These are phyloP conservation scores for Ustilago nuda DNA, from an alignment of 1,284 basidiomycete species.

Conservation along the genomic window DNA sequence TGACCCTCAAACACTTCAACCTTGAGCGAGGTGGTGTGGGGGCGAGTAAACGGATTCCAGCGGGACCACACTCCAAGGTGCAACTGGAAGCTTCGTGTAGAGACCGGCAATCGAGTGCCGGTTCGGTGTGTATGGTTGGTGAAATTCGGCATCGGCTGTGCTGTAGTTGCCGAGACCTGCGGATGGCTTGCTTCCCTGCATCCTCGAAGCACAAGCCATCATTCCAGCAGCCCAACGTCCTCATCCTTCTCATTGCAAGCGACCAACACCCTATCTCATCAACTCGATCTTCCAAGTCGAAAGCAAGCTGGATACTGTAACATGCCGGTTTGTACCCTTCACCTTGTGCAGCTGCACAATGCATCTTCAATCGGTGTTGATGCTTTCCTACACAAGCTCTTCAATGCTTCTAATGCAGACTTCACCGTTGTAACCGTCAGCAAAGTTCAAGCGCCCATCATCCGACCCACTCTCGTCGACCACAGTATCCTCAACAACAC, in stretches of 20 bases:
- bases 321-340: constrained; percentile 42
- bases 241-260: not conserved
- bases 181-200: not conserved
- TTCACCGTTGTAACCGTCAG: constrained; percentile 31
- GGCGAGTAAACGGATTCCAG: too few relatives aligned
- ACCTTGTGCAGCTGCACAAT: constrained; percentile 33
- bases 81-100: too few relatives aligned
- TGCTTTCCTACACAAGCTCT: constrained; percentile 18
- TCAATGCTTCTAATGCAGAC: not conserved
- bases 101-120: not conserved
- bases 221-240: not conserved
- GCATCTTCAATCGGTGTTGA: constrained; percentile 17
- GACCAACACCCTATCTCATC: too few relatives aligned
- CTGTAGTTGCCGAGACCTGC: constrained; percentile 10
- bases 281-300: not conserved
- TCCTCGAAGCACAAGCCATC: constrained; percentile 1
- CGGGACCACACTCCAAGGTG: too few relatives aligned
- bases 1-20: too few relatives aligned
- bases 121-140: not conserved
- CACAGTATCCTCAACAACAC: constrained; percentile 34
- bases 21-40: too few relatives aligned
- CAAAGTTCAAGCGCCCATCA: constrained; percentile 37
- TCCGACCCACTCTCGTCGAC: constrained; percentile 35
- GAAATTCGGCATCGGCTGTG: constrained; percentile 14
- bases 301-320: not conserved